phyloP scores from a whole-genome alignment of 805 yeast genomes.

The Kazachstania bromeliacearum region DNA sequence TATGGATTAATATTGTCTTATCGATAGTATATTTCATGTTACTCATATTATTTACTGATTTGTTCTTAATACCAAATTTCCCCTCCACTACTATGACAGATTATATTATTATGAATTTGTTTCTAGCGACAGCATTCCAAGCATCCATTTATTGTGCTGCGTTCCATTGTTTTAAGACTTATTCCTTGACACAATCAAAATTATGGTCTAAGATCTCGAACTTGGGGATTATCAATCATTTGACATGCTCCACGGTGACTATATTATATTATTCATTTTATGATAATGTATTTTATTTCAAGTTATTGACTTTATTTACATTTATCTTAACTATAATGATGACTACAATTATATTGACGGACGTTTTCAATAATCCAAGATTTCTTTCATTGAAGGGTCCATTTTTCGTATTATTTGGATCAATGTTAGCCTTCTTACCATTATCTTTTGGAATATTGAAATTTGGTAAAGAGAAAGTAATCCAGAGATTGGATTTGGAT shows the following conservation, averaged over 20 bases:
- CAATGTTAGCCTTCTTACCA: constrained; percentile 59
- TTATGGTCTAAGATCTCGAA: constrained; percentile 60
- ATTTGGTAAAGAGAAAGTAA: constrained; percentile 42
- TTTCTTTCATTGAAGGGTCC: constrained; percentile 52
- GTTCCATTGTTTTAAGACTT: constrained; percentile 54
- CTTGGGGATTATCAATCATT: constrained; percentile 55
- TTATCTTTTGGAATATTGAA: constrained; percentile 42
- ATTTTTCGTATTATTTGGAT: constrained; percentile 52
- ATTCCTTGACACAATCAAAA: constrained; percentile 40
- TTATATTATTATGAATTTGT: constrained; percentile 39
- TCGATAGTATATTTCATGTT: constrained; percentile 6
- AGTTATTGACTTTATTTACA: constrained; percentile 31
- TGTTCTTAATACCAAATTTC: constrained; percentile 17
- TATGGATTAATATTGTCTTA: constrained; percentile 2
- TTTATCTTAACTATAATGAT: constrained; percentile 47
- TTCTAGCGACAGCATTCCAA: constrained; percentile 42
- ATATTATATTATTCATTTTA: constrained; percentile 35
- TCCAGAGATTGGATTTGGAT: constrained; percentile 40
- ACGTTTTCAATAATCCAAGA: constrained; percentile 47
- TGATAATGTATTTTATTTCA: constrained; percentile 27
- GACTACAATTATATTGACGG: constrained; percentile 48
- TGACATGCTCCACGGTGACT: constrained; percentile 47
- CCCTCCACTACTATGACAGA: constrained; percentile 32
- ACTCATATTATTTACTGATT: constrained; percentile 19
- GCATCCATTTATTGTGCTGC: constrained; percentile 51